A percentile compares a stretch with the other conserved stretches of the same genome.
Conservation (phyloP, 2,329 filamentous ascomycete genomes). For the Xylaria sp. region DNA sequence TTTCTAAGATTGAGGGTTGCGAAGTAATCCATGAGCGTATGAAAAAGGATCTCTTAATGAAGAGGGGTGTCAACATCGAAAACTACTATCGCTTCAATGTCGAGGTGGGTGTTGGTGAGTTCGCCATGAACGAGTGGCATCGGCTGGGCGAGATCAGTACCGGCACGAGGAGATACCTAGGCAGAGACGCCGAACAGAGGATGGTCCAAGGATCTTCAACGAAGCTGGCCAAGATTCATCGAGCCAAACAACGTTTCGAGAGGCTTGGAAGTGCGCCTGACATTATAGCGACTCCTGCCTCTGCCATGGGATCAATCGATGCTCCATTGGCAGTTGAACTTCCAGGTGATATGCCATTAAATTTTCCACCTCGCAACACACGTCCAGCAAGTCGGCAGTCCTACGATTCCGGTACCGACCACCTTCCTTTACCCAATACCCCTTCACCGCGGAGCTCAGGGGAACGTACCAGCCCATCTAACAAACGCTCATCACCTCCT, state of each 20-base stretch:
- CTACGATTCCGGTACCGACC: slow-evolving; percentile 67
- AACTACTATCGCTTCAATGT: slow-evolving; percentile 98
- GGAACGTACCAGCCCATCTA: slow-evolving; percentile 55
- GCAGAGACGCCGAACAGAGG: slow-evolving; percentile 75
- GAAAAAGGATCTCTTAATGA: slow-evolving; percentile 79
- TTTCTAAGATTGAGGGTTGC: slow-evolving; percentile 94
- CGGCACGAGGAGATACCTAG: slow-evolving; percentile 84
- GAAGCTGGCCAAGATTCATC: slow-evolving; percentile 85
- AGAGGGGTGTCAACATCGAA: slow-evolving; percentile 82
- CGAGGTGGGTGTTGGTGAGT: slow-evolving; percentile 94
- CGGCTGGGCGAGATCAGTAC: slow-evolving; percentile 95
- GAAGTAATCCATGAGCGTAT: slow-evolving; percentile 90
- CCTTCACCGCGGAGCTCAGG: slow-evolving; percentile 63
- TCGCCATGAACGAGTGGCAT: slow-evolving; percentile 99
- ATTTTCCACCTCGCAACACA: slow-evolving; percentile 49
- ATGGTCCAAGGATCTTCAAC: slow-evolving; percentile 80
- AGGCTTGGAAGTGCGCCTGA: slow-evolving; percentile 57
- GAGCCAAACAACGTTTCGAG: slow-evolving; percentile 76
- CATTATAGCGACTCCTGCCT: slow-evolving; percentile 53
- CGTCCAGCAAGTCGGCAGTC: slow-evolving; percentile 61
- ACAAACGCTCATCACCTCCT: slow-evolving; percentile 46
- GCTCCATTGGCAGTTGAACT: slow-evolving; percentile 66
- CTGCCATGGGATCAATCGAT: slow-evolving; percentile 52
- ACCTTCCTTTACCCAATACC: slow-evolving; percentile 55
- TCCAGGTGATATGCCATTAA: slow-evolving; percentile 63